Conservation (phyloP, 805 yeast genomes). For the Scheffersomyces stipitis region DNA sequence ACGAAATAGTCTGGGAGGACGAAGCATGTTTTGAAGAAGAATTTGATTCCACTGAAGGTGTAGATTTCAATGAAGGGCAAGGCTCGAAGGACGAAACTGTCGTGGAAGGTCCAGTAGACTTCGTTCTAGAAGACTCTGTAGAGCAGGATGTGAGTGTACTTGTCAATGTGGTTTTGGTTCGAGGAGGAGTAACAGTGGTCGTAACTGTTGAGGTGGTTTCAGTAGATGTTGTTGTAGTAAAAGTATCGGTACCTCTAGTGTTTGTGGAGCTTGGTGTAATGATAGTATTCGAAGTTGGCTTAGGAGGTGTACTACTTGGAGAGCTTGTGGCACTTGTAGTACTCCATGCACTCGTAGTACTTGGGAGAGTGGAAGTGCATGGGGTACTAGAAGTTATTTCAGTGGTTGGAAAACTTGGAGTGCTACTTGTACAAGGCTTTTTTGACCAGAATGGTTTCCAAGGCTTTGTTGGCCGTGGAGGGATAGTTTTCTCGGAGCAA, state of each 20-base stretch:
- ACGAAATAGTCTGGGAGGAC: too few species aligned
- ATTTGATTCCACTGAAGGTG: too few species aligned
- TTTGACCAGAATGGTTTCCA: not conserved
- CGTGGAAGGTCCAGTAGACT: too few species aligned
- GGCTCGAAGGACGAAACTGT: too few species aligned
- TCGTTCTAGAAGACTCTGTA: too few species aligned
- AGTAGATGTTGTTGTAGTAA: not conserved
- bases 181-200: not conserved
- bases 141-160: too few species aligned
- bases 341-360: conserved; percentile 1
- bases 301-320: conserved; percentile 1
- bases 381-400: not conserved
- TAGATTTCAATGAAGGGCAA: too few species aligned
- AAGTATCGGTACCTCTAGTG: not conserved
- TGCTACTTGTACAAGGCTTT: not conserved
- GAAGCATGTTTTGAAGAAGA: too few species aligned
- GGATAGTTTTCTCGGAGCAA: too few species aligned
- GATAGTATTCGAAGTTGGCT: conserved; percentile 1
- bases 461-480: too few species aligned
- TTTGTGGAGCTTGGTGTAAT: conserved; percentile 1
- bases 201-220: not conserved
- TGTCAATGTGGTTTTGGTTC: not conserved
- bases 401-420: not conserved
- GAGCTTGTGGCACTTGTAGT: conserved; percentile 7
- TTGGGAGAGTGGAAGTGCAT: not conserved